Evolutionary conservation across 2,329 filamentous ascomycete species (phyloP).

Genomic region (Paradendryphiella salina): DNA sequence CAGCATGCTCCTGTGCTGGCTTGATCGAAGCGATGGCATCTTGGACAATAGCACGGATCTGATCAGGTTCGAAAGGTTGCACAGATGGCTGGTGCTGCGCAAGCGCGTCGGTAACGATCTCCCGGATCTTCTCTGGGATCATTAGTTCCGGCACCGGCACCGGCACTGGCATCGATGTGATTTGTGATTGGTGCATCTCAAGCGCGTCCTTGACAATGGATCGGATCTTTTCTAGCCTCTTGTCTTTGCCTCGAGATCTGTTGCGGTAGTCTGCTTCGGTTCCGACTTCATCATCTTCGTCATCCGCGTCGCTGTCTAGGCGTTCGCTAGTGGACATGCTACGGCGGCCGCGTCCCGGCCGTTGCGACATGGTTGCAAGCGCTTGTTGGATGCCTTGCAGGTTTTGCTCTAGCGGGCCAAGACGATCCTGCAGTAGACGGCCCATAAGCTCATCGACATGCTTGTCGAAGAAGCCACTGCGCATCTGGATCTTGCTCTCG

Average conservation of each 20-base stretch:
- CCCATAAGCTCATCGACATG: conserved; percentile 87
- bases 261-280: conserved; percentile 63
- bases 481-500: conserved; percentile 77
- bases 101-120: conserved; percentile 65
- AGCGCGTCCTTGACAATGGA: conserved; percentile 65
- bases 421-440: conserved; percentile 71
- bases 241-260: conserved; percentile 76
- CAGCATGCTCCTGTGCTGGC: conserved; percentile 20
- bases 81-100: conserved; percentile 47
- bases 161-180: conserved; percentile 32
- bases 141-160: conserved; percentile 34
- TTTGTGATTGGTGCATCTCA: conserved; percentile 49
- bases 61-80: conserved; percentile 57
- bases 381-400: conserved; percentile 74
- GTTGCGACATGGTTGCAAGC: conserved; percentile 61
- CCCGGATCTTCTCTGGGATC: conserved; percentile 71
- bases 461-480: conserved; percentile 86
- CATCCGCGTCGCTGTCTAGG: conserved; percentile 87
- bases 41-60: conserved; percentile 65
- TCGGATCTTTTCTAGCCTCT: conserved; percentile 77
- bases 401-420: conserved; percentile 80
- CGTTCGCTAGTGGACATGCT: conserved; percentile 69
- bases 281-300: conserved; percentile 76
- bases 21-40: conserved; percentile 63
- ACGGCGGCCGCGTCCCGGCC: conserved; percentile 58